A percentile compares a stretch with the other conserved stretches of the same genome.
Evolutionary conservation across 2,329 filamentous ascomycete genomes (phyloP).

Genomic region (Trichoderma breve): DNA sequence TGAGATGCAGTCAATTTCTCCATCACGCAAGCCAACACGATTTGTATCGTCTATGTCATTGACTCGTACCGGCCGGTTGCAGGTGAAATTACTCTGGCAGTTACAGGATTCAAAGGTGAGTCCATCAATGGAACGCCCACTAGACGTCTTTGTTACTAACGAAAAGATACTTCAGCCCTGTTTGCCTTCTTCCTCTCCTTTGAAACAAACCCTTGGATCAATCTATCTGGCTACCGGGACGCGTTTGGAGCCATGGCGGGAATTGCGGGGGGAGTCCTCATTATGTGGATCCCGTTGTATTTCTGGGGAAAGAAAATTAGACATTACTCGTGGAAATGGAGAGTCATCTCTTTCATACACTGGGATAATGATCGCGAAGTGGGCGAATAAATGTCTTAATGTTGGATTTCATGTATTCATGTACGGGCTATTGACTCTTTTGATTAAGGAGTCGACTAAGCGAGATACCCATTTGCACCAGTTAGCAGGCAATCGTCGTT

Average conservation of each 20-base stretch:
- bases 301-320: conserved; percentile 51
- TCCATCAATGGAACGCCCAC: neutral
- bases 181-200: conserved; percentile 60
- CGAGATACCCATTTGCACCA: conserved; percentile 5
- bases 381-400: conserved; percentile 42
- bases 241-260: conserved; percentile 59
- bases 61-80: conserved; percentile 57
- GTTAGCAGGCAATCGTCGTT: neutral
- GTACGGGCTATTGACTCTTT: neutral
- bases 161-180: conserved; percentile 34
- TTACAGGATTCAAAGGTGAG: conserved; percentile 55
- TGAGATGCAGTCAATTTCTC: conserved; percentile 49
- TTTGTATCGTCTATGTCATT: conserved; percentile 57
- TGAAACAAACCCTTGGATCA: conserved; percentile 60
- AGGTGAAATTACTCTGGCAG: conserved; percentile 53
- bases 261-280: conserved; percentile 46
- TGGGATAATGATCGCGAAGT: conserved; percentile 56
- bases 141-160: conserved; percentile 15
- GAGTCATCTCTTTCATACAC: conserved; percentile 43
- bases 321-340: conserved; percentile 48
- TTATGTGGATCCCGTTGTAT: conserved; percentile 51
- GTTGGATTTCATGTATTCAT: neutral
- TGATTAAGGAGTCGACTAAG: conserved; percentile 17
- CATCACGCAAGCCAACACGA: conserved; percentile 54
- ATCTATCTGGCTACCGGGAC: conserved; percentile 46